Evolutionary conservation across 495 filamentous ascomycete genomes (phyloP).

Genomic region (Trichocladium antarcticum): DNA sequence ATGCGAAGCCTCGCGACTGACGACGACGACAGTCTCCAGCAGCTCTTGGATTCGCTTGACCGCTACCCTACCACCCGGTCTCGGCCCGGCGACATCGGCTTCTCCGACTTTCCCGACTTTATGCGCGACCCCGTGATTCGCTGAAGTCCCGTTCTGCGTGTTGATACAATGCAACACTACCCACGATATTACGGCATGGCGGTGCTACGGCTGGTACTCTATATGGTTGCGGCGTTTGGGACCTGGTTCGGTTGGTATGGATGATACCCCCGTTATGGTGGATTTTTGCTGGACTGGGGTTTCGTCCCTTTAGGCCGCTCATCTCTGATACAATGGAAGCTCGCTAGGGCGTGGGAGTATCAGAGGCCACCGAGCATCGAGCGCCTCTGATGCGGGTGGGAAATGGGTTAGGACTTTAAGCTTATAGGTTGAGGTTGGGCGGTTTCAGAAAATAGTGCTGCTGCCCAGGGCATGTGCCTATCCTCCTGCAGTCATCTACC

Average conservation of each 20-base stretch:
- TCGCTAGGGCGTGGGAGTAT: too few relatives aligned
- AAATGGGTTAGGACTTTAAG: too few relatives aligned
- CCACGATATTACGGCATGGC: too few relatives aligned
- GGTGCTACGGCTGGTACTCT: background rate
- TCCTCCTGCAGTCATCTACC: background rate
- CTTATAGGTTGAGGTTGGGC: too few relatives aligned
- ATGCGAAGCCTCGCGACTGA: conserved; percentile 14
- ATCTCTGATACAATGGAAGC: too few relatives aligned
- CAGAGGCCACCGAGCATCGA: too few relatives aligned
- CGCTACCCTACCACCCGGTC: conserved; percentile 5
- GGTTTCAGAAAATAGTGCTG: too few relatives aligned
- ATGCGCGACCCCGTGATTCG: conserved; percentile 40
- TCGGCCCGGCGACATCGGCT: conserved; percentile 20
- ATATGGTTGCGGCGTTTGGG: background rate
- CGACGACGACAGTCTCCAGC: conserved; percentile 24
- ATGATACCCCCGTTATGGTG: conserved; percentile 1
- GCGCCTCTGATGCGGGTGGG: too few relatives aligned
- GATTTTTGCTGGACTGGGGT: background rate
- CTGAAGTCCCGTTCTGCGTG: conserved; percentile 9
- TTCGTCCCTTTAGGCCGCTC: background rate
- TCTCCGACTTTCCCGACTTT: conserved; percentile 29
- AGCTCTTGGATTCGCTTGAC: conserved; percentile 19
- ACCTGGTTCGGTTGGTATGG: background rate
- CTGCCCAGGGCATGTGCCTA: too few relatives aligned
- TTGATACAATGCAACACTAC: background rate